A percentile compares a stretch with the other conserved stretches of the same genome.
Conservation (phyloP, 2,329 filamentous ascomycete species). For the Pseudocercospora cruenta region DNA sequence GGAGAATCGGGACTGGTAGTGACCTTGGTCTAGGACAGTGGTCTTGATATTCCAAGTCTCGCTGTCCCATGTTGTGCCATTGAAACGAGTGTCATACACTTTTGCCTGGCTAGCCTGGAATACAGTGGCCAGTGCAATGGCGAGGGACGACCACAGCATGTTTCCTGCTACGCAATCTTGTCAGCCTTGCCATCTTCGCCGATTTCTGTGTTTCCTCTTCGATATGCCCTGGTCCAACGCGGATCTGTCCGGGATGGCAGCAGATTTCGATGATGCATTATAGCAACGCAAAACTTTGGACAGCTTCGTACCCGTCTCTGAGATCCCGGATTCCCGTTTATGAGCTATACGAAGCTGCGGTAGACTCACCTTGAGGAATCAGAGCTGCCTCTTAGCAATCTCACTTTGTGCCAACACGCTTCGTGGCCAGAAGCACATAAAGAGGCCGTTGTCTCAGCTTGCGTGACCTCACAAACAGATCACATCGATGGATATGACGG, state of each 20-base stretch:
- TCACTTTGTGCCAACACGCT: not conserved
- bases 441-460: not conserved
- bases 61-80: slow-evolving; percentile 62
- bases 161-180: not conserved
- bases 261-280: not conserved
- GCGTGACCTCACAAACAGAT: slow-evolving; percentile 7
- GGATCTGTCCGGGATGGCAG: not conserved
- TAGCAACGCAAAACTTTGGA: not conserved
- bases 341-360: not conserved
- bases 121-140: not conserved
- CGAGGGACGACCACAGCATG: not conserved
- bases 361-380: not conserved
- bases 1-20: slow-evolving; percentile 64
- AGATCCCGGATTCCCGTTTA: too few species aligned
- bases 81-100: slow-evolving; percentile 55
- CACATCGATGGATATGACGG: not conserved
- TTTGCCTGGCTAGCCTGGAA: slow-evolving; percentile 15
- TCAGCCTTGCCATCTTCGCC: not conserved
- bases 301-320: not conserved
- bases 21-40: slow-evolving; percentile 57
- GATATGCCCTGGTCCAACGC: not conserved
- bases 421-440: not conserved
- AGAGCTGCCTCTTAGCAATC: not conserved
- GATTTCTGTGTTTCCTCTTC: not conserved
- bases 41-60: slow-evolving; percentile 60